phyloP scores from a whole-genome alignment of 75 land plant genomes.

The Isoetes taiwanensis region DNA sequence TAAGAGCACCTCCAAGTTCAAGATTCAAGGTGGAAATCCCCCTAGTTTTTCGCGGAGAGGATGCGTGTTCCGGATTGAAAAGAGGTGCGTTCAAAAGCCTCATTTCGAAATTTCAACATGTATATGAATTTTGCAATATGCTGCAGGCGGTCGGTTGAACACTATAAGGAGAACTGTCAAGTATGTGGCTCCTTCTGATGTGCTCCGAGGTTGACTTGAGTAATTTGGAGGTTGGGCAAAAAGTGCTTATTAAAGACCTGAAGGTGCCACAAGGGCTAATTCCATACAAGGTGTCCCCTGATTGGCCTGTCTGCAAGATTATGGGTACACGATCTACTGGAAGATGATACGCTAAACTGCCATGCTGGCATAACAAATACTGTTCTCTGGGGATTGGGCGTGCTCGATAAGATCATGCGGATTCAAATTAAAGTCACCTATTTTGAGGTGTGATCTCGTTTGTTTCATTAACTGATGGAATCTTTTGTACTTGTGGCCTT shows the following conservation, averaged over 20 bases:
- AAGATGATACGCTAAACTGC: no score
- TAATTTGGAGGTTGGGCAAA: constrained; percentile 60
- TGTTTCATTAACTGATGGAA: no score
- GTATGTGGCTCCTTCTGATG: constrained; percentile 67
- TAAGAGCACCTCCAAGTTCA: constrained; percentile 81
- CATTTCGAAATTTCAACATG: no score
- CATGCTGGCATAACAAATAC: no score
- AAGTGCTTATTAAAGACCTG: constrained; percentile 51
- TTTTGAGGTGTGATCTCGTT: no score
- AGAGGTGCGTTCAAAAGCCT: constrained; percentile 63
- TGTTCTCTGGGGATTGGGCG: no score
- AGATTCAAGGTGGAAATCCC: constrained; percentile 73
- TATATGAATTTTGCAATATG: background rate
- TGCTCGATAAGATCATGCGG: no score
- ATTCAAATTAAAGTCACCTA: no score
- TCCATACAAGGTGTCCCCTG: constrained; percentile 21
- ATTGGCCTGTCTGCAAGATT: constrained; percentile 66
- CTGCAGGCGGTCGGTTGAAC: constrained; percentile 59
- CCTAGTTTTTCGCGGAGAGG: constrained; percentile 70
- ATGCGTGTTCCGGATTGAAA: constrained; percentile 71
- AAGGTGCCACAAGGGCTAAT: constrained; percentile 65
- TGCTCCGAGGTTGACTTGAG: constrained; percentile 88
- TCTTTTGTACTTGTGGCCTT: no score
- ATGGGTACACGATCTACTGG: constrained; percentile 23
- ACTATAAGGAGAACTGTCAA: constrained; percentile 60